Base-by-base conservation (phyloP, 768 basidiomycete species). In the Mycena pura region DNA sequence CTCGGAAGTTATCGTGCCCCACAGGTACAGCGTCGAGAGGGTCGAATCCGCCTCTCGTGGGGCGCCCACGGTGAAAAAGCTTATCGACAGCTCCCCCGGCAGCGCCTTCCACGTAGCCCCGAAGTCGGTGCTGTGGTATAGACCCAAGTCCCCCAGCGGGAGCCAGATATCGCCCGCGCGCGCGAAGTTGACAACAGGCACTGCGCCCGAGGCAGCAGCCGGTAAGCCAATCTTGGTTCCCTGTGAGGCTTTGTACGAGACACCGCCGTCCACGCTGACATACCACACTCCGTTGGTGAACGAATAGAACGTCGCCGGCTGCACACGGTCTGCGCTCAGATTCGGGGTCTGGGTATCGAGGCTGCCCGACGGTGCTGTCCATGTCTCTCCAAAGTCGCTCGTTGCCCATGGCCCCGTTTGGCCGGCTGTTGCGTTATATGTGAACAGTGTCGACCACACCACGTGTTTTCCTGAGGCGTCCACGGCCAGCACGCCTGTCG, bases 211-310 rank as follows among this genome's bases (percentile, higher is more conserved):
- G 46, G 46, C 46, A 47, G 46, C 29, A 32, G 46, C 46, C 46
- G 46, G 46, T 47, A 47, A 47, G 46, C 46, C 46, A 47, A 47
- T 47, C 46, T 47, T 47, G 46, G 46, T 47, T 47, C 46, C 46
- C 46, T 47, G 46, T 47, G 46, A 47, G 17, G 46, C 29, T 47
- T 47, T 47, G 46, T 47, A 47, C 29, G 46, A 47, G 46, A 47
- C 46, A 32, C 46, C 46, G 46, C 46, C 46, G 46, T 47, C 29
- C 46, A 47, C 46, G 46, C 46, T 47, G 46, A 47, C 46, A 32
- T 47, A 47, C 46, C 46, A 47, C 29, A 47, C 46, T 7, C 46
- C 46, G 46, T 47, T 47, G 46, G 46, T 47, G 29, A 47, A 32
- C 46, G 46, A 47, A 31, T 47, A 47, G 46, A 47, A 47, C 28